Base-by-base conservation (phyloP, 2,329 filamentous ascomycete species). In the Talaromyces albobiverticillius region DNA sequence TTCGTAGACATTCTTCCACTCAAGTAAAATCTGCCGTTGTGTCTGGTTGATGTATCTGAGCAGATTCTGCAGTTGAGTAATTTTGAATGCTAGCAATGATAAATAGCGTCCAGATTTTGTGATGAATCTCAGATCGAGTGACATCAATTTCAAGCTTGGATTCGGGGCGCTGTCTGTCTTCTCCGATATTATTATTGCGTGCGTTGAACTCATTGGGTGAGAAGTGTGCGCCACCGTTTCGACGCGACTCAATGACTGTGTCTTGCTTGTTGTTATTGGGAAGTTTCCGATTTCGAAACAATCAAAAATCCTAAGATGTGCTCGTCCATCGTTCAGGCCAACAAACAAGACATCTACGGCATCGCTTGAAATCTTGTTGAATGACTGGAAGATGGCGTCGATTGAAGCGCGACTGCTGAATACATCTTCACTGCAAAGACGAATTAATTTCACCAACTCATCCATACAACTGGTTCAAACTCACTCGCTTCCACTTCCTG, bases 51-150 rank as follows among this genome's bases (percentile, higher is more conserved):
- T 81, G 66, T 99, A 97, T 46, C 90, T 81, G 7, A 96, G 75
- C 11, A 97, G 72, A 59, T 94, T 95, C 63, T 96, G 90, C 14
- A 97, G 73, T 41, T 90, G 89, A 0, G 92, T 95, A 4, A 90
- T 87, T 64, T 95, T 95, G 14, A 88, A 90, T 0, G 92, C 88
- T 11, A 97, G 79, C 4, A 96, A 79, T 25, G 92, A 89, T 2
- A 97, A 76, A 64, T 95, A 89, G 53, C 91, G 83, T 3, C 89
- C 89, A 0, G 73, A 75, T 13, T 86, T 86, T 3, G 86, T 85
- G 46, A 95, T 83, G 64, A 96, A 95, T 0, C 86, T 84, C n/a
- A 96, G 76, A 61, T 95, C 89, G 67, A 95, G 82, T 1, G 88
- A 88, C 0, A 92, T 76, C n/a, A 93, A 72, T 1, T 76, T 62